Percentiles rank a stretch among this genome's conserved stretches.
Conservation (phyloP, 495 filamentous ascomycete species). For the Haplographium delicatum region DNA sequence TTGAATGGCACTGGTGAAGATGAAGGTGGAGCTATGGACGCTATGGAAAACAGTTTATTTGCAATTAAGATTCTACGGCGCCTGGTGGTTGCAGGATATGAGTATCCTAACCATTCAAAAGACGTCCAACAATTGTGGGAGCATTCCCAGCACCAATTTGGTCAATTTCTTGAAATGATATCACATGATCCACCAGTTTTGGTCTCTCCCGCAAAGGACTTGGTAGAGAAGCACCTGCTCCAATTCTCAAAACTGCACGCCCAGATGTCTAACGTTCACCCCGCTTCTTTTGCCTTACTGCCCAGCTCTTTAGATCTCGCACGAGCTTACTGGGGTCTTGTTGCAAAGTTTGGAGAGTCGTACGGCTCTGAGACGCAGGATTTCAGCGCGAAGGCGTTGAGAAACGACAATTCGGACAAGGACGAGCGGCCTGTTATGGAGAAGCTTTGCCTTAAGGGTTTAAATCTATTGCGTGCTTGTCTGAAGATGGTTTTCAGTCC, state of each 20-base stretch:
- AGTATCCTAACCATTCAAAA: conserved; percentile 70
- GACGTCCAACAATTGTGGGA: conserved; percentile 75
- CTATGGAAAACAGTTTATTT: conserved; percentile 68
- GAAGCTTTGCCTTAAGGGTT: conserved; percentile 70
- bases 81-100: conserved; percentile 74
- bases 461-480: conserved; percentile 79
- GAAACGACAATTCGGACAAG: conserved; percentile 44
- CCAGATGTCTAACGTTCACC: conserved; percentile 69
- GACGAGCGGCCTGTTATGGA: conserved; percentile 61
- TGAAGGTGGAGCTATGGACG: conserved; percentile 51
- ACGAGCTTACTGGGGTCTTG: conserved; percentile 76
- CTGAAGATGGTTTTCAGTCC: conserved; percentile 78
- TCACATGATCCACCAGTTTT: conserved; percentile 44
- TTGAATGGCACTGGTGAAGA: conserved; percentile 49
- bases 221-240: conserved; percentile 77
- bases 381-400: conserved; percentile 34
- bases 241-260: conserved; percentile 90
- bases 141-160: conserved; percentile 63
- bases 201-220: conserved; percentile 34
- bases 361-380: conserved; percentile 37
- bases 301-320: conserved; percentile 71
- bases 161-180: conserved; percentile 54
- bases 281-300: conserved; percentile 73
- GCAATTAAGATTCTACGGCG: conserved; percentile 76
- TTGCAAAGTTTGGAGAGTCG: conserved; percentile 66